Evolutionary conservation across 768 basidiomycete species (phyloP), one percentile per base, ranked within the genome.

Genomic region (Cyclocybe aegerita): DNA sequence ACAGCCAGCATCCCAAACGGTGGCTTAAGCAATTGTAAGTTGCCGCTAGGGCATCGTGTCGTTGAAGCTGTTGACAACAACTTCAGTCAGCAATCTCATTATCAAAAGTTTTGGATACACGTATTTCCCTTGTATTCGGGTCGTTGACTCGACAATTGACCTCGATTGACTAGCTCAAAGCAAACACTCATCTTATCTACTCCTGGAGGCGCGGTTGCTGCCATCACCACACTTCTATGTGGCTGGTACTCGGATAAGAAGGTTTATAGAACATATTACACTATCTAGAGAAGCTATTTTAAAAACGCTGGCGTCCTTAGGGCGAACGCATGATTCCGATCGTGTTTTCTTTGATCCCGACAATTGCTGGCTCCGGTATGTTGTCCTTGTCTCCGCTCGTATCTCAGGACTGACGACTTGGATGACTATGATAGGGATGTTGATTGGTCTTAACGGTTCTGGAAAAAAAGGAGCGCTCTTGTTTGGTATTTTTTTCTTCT

Each of bases 201-300:
- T 0, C 84, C 83, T 2, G 74, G 64, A 15, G 86, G 85, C 3
- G 71, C 66, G 7, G 62, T 86, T 17, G 76, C 72, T 3, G 72
- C 81, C 0, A 37, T 66, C 3, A 82, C 70, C 52, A 75, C 78
- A 2, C 53, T 84, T 12, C 57, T 73, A 4, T 83, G 81, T 53
- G 83, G 83, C 3, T 86, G 80, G 77, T 83, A 82, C 60, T 83
- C 85, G 0, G 85, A 86, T 57, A 79, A 68, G 63, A 84, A 78
- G 76, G 83, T 80, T 44, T 7, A 40, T 32, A 15, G n/a, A 10
- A 43, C 9, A 6, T 14, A 6, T 9, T 29, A 7, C 5, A 4
- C 11, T 35, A 17, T 41, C 39, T 3, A 15, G 37, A 34, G 29
- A 9, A 29, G 7, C 29, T 12, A 9, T 37, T 9, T 39, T 11